Evolutionary conservation across 2,329 filamentous ascomycete species (phyloP).

Genomic region (Parasarocladium wereldwijsianum): DNA sequence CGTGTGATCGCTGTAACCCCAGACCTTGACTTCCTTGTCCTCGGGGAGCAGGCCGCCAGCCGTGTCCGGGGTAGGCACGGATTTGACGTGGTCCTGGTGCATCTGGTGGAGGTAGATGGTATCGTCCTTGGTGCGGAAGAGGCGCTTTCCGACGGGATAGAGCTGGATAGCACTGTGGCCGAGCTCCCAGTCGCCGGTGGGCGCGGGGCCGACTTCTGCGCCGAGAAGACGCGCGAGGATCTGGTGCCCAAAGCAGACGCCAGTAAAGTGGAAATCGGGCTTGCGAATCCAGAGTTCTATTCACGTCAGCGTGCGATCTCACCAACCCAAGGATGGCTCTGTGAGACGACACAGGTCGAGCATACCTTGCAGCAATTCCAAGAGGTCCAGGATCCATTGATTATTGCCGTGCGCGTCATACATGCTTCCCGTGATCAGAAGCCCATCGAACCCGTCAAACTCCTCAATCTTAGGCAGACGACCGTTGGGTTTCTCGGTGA

Average conservation of each 20-base stretch:
- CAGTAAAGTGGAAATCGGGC: conserved; percentile 45
- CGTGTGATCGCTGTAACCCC: conserved; percentile 52
- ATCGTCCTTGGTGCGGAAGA: conserved; percentile 44
- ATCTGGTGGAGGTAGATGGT: conserved; percentile 56
- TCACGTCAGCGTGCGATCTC: background rate
- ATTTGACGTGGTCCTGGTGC: conserved; percentile 59
- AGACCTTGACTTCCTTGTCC: conserved; percentile 30
- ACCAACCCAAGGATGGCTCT: no score
- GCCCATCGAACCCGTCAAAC: conserved; percentile 50
- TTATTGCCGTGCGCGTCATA: conserved; percentile 56
- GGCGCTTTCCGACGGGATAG: conserved; percentile 47
- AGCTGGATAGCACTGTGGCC: conserved; percentile 52
- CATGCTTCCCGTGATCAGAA: conserved; percentile 59
- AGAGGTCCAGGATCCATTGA: conserved; percentile 59
- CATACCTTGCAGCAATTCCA: conserved; percentile 36
- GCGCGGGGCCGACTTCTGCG: conserved; percentile 48
- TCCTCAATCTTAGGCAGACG: conserved; percentile 30
- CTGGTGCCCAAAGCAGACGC: conserved; percentile 74
- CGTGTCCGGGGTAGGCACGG: conserved; percentile 39
- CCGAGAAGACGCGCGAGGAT: conserved; percentile 59
- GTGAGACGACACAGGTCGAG: no score
- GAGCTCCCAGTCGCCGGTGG: conserved; percentile 56
- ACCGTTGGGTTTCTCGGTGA: conserved; percentile 28
- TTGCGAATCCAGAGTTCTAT: conserved; percentile 32
- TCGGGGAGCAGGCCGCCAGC: conserved; percentile 19